Evolutionary conservation across 768 basidiomycete genomes (phyloP), one percentile per base, ranked within the genome.

Genomic region (Chalciporus chontae): DNA sequence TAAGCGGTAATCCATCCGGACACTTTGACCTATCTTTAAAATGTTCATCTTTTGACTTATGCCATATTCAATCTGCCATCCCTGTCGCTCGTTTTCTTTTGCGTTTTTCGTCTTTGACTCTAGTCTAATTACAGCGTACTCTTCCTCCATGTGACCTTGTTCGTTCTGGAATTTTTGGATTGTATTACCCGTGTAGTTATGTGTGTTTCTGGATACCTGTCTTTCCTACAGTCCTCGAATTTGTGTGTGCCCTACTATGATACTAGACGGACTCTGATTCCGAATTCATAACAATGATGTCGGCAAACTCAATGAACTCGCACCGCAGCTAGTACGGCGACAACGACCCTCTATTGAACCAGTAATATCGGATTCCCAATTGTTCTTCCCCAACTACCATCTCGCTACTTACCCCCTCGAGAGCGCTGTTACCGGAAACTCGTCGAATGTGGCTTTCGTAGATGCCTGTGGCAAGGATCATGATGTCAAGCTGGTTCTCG

Each of bases 1-100:
- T 18, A 90, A 90, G 73, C 86, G 90, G 69, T 90, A 72, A 85
- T 60, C 56, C 41, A 44, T 39, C 36, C 36, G 29, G 47, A 49
- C 31, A 32, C 39, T 26, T 48, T 47, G 46, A 56, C 51, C 43
- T 50, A 48, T 59, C 43, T 56, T 55, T 55, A 52, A 53, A 51
- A 46, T 47, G 43, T 26, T 54, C 24, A 47, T 62, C 39, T 53
- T 53, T 51, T 65, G 65, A 65, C 62, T 65, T 70, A 66, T 69
- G 57, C 49, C 58, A 52, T 69, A 69, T 69, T 63, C 55, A 60
- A 57, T 56, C 36, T 58, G 66, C 52, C 57, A 69, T 69, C 69
- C 65, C 60, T 52, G 53, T 49, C 62, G 46, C 52, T 62, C 64
- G 18, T 58, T 67, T 48, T 43, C 26, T 17, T 47, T 43, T 45